Evolutionary conservation across 805 yeast genomes (phyloP), one percentile per base, ranked within the genome.

Genomic region (Clavispora santaluciae): DNA sequence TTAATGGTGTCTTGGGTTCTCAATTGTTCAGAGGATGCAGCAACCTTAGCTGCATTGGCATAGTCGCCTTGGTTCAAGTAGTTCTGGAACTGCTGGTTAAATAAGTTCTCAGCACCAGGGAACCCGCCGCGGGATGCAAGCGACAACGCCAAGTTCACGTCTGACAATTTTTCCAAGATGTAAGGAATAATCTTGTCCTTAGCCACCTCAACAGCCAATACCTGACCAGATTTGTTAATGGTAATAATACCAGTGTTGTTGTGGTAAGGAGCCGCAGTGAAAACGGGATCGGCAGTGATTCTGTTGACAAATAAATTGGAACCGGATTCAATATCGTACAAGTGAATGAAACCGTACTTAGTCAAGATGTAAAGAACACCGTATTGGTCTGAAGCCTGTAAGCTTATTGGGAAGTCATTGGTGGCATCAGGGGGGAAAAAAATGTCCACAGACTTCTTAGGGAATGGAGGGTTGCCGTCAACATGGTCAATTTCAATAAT

Each of bases 351-450:
- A 21, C 99, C 99, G 59, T 86, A 86, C 70, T 95, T 95, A 46
- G 99, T 93, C 61, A 93, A 76, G 51, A 93, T 75, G 64, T 89
- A 93, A 47, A 86, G 73, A 45, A 93, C 78, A 51, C 98, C 98
- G 56, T 81, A 93, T 59, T 78, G 76, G 66, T 85, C 77, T 20
- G 96, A 82, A 33, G 91, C 80, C 61, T 88, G 93, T 47, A 90
- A 78, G 39, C 95, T 78, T 51, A 93, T 89, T 45, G 99, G 99
- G 81, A 93, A 93, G 68, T 93, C 99, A 61, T 85, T 86, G 30
- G 86, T 74, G 35, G 96, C 95, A 68, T 95, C 99, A 21, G 95
- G 90, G 25, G 99, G 99, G 78, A 91, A 89, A 68, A 86, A 93
- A 46, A 93, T 81, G 55, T 91, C 98, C 36, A 86, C 93, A 35